Conservation (phyloP, 306 rosid genomes). For the Prunus mume region DNA sequence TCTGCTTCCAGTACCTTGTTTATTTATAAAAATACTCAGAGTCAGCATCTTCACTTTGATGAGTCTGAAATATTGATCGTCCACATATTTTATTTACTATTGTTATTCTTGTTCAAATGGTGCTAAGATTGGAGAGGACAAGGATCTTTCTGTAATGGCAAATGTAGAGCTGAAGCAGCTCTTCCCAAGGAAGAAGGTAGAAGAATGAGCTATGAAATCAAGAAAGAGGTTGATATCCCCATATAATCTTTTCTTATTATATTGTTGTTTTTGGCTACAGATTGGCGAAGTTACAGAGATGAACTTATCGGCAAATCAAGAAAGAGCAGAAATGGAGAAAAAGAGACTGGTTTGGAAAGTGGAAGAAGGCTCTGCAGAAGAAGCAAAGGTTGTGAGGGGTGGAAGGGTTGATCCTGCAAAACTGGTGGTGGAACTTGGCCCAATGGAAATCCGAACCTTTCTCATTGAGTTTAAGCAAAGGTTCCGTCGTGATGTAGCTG, state of each 20-base stretch:
- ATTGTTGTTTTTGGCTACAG: conserved; percentile 14
- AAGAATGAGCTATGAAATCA: conserved; percentile 19
- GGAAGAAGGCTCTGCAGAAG: conserved; percentile 39
- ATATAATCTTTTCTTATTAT: neutral
- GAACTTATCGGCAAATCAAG: conserved; percentile 67
- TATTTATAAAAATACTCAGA: neutral
- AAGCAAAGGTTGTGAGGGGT: conserved; percentile 57
- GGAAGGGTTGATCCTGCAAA: conserved; percentile 62
- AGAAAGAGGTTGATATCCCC: neutral
- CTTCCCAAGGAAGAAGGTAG: conserved; percentile 77
- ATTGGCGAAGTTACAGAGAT: conserved; percentile 33
- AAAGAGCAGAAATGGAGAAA: conserved; percentile 77
- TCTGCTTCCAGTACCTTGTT: conserved; percentile 7
- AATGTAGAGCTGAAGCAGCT: conserved; percentile 81
- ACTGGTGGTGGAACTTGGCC: conserved; percentile 74
- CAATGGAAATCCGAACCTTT: conserved; percentile 90
- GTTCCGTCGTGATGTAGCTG: conserved; percentile 22
- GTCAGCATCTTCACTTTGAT: neutral
- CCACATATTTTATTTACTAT: neutral
- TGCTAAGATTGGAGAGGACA: conserved; percentile 82
- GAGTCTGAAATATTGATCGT: neutral
- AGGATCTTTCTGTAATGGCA: conserved; percentile 50
- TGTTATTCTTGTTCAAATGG: conserved; percentile 22
- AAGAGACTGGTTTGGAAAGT: conserved; percentile 79
- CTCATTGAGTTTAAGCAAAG: conserved; percentile 33